Conservation (phyloP, 257 asterid genomes). For the Avicennia marina region DNA sequence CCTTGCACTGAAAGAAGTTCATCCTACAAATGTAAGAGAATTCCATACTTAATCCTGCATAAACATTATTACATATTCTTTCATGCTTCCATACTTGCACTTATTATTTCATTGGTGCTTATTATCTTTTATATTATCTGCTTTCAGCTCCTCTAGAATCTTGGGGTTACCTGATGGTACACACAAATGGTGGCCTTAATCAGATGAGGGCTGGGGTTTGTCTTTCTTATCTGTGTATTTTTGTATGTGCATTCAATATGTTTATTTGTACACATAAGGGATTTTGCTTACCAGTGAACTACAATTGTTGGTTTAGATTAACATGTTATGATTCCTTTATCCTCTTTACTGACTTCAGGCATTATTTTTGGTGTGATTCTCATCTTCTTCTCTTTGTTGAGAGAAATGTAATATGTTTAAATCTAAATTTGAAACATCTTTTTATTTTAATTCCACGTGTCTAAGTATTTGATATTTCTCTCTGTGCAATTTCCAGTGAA, state of each 20-base stretch:
- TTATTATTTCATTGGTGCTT: conserved; percentile 11
- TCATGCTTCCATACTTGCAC: too few species aligned
- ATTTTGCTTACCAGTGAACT: too few species aligned
- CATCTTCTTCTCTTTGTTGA: not conserved
- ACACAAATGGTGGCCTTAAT: conserved; percentile 96
- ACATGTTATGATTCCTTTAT: too few species aligned
- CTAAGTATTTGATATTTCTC: too few species aligned
- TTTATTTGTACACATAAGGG: too few species aligned
- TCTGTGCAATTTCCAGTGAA: not conserved
- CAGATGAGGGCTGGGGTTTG: conserved; percentile 97
- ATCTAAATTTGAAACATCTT: not conserved
- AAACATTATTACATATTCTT: not conserved
- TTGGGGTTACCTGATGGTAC: conserved; percentile 80
- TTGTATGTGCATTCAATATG: too few species aligned
- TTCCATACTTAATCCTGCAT: not conserved
- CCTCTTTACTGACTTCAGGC: conserved; percentile 2
- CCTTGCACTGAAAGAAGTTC: conserved; percentile 70
- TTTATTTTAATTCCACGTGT: too few species aligned
- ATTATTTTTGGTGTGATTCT: not conserved
- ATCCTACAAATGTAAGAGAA: conserved; percentile 55
- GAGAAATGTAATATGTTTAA: not conserved
- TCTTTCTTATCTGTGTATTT: not conserved
- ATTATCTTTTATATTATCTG: conserved; percentile 3
- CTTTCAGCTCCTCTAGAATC: conserved; percentile 70
- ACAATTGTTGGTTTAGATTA: too few species aligned